Evolutionary conservation across 2,329 filamentous ascomycete species (phyloP).

Genomic region (Claviceps paspali): DNA sequence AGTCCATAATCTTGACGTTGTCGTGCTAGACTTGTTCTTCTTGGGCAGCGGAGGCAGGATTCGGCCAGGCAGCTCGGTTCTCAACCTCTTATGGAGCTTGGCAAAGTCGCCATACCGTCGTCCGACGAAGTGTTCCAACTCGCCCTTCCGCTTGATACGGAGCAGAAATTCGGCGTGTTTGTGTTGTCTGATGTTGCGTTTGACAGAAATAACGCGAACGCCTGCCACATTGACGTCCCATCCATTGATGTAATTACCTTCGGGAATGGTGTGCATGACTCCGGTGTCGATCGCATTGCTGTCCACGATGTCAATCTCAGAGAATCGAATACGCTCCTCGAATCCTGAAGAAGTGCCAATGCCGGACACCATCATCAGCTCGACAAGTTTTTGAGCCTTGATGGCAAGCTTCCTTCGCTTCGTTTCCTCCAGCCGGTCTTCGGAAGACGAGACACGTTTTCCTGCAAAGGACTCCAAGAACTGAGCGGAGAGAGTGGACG

Average conservation of each 20-base stretch:
- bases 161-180: constrained; percentile 90
- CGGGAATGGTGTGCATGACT: constrained; percentile 70
- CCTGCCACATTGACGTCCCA: constrained; percentile 96
- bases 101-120: constrained; percentile 81
- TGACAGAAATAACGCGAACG: constrained; percentile 65
- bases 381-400: constrained; percentile 90
- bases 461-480: constrained; percentile 95
- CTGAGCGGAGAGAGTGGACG: constrained; percentile 24
- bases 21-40: constrained; percentile 76
- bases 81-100: constrained; percentile 62
- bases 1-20: constrained; percentile 41
- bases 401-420: constrained; percentile 83
- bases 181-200: constrained; percentile 77
- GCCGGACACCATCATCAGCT: constrained; percentile 99
- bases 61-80: constrained; percentile 79
- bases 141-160: constrained; percentile 63
- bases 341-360: constrained; percentile 92
- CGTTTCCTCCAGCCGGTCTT: constrained; percentile 89
- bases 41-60: constrained; percentile 72
- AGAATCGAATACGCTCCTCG: constrained; percentile 91
- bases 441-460: constrained; percentile 92
- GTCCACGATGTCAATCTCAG: constrained; percentile 93
- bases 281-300: constrained; percentile 84
- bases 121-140: constrained; percentile 64
- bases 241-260: constrained; percentile 83